Conservation (phyloP, 2,329 filamentous ascomycete genomes). For the Penicillium hesseltinei region DNA sequence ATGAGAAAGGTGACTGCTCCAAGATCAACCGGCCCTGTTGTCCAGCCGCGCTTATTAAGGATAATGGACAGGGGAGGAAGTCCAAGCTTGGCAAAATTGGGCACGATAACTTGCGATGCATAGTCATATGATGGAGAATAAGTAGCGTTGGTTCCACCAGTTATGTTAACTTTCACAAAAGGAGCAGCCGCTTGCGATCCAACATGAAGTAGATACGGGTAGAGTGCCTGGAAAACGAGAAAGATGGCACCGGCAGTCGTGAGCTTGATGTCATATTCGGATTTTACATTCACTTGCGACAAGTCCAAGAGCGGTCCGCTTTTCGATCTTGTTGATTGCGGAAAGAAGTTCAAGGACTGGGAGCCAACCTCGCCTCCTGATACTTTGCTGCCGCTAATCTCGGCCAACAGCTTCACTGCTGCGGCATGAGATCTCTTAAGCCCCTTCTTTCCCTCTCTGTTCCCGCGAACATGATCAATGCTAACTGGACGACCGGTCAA, state of each 20-base stretch:
- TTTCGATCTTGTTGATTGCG: slow-evolving; percentile 12
- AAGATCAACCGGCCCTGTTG: slow-evolving; percentile 44
- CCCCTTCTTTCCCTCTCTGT: slow-evolving; percentile 49
- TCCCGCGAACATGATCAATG: slow-evolving; percentile 56
- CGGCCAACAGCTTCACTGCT: slow-evolving; percentile 53
- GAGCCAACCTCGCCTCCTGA: slow-evolving; percentile 38
- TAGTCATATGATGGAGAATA: slow-evolving; percentile 58
- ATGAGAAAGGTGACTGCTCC: slow-evolving; percentile 53
- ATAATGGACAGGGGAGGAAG: slow-evolving; percentile 46
- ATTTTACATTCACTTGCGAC: slow-evolving; percentile 16
- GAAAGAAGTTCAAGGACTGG: slow-evolving; percentile 35
- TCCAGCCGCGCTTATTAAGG: slow-evolving; percentile 55
- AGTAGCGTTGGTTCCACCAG: slow-evolving; percentile 59
- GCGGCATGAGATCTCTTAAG: slow-evolving; percentile 59
- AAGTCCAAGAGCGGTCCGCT: slow-evolving; percentile 14
- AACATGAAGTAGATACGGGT: slow-evolving; percentile 57
- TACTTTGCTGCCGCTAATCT: slow-evolving; percentile 48
- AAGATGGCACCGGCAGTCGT: slow-evolving; percentile 54
- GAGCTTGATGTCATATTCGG: slow-evolving; percentile 44
- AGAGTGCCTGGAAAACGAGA: slow-evolving; percentile 58
- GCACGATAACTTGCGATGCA: slow-evolving; percentile 54
- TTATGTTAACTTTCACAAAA: slow-evolving; percentile 46
- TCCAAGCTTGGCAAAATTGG: slow-evolving; percentile 52
- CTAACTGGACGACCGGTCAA: slow-evolving; percentile 51
- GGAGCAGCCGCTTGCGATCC: slow-evolving; percentile 18